These are phyloP conservation scores for Pseudotsuga menziesii DNA, from an alignment of 75 land plant species.

Conservation along the genomic window DNA sequence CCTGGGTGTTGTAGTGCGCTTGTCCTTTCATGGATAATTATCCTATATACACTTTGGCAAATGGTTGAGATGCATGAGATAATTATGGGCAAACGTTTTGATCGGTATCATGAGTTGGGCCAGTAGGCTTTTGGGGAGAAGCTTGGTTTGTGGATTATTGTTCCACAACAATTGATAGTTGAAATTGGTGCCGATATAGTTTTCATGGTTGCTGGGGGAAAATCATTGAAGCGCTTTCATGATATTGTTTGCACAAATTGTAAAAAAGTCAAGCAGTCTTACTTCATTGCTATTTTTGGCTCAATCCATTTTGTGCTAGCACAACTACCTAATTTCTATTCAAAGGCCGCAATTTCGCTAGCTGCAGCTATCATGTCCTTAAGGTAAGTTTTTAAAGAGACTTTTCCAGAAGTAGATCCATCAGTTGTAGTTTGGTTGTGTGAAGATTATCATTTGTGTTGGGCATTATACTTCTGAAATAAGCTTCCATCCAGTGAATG, in stretches of 20 bases:
- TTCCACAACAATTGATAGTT: constrained; percentile 66
- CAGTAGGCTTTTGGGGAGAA: constrained; percentile 62
- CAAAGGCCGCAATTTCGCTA: constrained; percentile 51
- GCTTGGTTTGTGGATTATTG: constrained; percentile 66
- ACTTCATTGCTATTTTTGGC: constrained; percentile 65
- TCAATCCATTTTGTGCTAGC: constrained; percentile 50
- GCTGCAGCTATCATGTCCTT: constrained; percentile 72
- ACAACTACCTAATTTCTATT: constrained; percentile 63
- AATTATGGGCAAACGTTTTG: constrained; percentile 62
- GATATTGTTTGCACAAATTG: constrained; percentile 24
- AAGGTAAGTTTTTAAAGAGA: constrained; percentile 23
- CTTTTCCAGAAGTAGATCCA: background rate
- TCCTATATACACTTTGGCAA: constrained; percentile 71
- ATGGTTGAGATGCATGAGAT: constrained; percentile 87
- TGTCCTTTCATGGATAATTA: constrained; percentile 52
- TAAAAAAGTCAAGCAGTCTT: constrained; percentile 24
- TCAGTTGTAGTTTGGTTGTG: too few species aligned
- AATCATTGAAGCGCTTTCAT: constrained; percentile 49
- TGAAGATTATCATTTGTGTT: too few species aligned
- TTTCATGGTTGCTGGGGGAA: constrained; percentile 83
- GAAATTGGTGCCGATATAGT: constrained; percentile 57
- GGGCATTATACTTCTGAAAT: too few species aligned
- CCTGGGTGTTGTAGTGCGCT: constrained; percentile 49
- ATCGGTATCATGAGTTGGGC: constrained; percentile 81
- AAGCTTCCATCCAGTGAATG: too few species aligned